phyloP scores from a whole-genome alignment of 169 alveolate species.

The Ichthyophthirius multifiliis region DNA sequence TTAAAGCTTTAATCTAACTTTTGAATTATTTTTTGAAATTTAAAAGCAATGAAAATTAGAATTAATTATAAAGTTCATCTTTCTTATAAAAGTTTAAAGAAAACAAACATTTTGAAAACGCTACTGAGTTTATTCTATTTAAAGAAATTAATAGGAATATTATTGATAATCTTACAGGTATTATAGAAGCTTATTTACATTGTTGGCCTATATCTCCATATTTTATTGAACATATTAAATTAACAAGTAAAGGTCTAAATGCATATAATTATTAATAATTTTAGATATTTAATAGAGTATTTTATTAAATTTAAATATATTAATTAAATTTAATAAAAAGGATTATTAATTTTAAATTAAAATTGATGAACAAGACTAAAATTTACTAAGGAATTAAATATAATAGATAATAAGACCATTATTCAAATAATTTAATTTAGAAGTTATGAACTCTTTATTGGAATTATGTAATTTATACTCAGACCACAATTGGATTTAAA shows the following conservation, averaged over 20 bases:
- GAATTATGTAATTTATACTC: background rate
- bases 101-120: no score
- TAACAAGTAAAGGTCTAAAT: background rate
- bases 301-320: background rate
- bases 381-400: background rate
- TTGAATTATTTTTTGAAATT: background rate
- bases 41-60: no score
- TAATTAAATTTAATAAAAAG: background rate
- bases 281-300: background rate
- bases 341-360: background rate
- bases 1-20: background rate
- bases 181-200: background rate
- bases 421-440: background rate
- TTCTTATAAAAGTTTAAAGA: no score
- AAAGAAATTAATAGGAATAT: background rate
- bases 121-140: background rate
- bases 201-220: background rate
- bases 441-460: background rate
- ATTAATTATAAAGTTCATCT: no score
- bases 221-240: background rate
- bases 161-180: background rate
- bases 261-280: background rate
- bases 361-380: background rate
- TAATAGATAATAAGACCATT: background rate
- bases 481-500: background rate